phyloP scores from a whole-genome alignment of 495 filamentous ascomycete genomes.

The Aspergillus carlsbadensis region DNA sequence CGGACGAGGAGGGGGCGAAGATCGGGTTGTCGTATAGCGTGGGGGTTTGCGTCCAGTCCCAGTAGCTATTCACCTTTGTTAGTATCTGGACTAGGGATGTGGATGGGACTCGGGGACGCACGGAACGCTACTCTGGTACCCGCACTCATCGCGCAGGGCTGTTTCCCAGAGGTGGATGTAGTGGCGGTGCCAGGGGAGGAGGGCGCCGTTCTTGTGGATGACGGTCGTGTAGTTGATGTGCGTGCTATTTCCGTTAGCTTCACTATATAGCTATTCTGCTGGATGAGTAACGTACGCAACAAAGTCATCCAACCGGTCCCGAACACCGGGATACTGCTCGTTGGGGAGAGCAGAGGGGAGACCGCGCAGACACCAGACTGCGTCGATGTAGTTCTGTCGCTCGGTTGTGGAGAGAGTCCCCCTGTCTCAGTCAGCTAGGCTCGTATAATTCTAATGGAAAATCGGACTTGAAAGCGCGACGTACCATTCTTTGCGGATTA shows the following conservation, averaged over 20 bases:
- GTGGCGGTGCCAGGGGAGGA: constrained; percentile 71
- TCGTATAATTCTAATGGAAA: not conserved
- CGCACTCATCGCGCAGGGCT: constrained; percentile 68
- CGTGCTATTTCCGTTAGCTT: constrained; percentile 19
- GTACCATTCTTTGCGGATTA: constrained; percentile 9
- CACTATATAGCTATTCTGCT: not conserved
- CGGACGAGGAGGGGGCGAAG: constrained; percentile 64
- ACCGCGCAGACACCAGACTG: constrained; percentile 61
- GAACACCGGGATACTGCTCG: constrained; percentile 45
- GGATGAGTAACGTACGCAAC: constrained; percentile 35
- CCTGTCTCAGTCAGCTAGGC: not conserved
- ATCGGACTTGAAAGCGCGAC: no score
- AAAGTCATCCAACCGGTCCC: constrained; percentile 69
- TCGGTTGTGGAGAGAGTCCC: not conserved
- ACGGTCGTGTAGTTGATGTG: constrained; percentile 63
- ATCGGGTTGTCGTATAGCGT: constrained; percentile 57
- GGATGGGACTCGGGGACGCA: constrained; percentile 7
- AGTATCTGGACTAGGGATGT: not conserved
- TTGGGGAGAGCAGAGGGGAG: constrained; percentile 47
- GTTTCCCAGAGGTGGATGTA: constrained; percentile 64
- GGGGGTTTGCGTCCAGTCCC: constrained; percentile 61
- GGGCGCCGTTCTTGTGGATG: constrained; percentile 66
- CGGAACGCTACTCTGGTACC: constrained; percentile 55
- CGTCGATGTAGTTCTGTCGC: constrained; percentile 51
- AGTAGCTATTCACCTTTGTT: constrained; percentile 33